Base-by-base conservation (phyloP, 2,329 filamentous ascomycete genomes). In the Stagonosporopsis tanaceti region DNA sequence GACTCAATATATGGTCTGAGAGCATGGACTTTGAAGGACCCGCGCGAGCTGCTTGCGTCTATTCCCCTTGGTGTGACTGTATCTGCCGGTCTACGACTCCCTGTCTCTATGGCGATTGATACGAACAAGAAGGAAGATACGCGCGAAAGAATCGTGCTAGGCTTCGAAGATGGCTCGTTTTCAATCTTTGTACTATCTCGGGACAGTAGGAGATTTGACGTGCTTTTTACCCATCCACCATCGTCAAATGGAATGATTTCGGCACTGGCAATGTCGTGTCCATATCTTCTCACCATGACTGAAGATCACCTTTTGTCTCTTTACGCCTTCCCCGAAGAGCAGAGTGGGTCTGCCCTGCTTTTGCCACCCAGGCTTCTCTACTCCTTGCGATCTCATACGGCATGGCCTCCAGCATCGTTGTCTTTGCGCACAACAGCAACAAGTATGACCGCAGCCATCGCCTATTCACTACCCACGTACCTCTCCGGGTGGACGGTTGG, bases 401-500 rank as follows among this genome's bases (percentile, higher is more conserved):
- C 90, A 1, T 87, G 89, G 69, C 85, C 89, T 2, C 93, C 93
- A 1, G 80, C 96, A 9, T 91, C 92, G 0, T 78, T 97, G n/a
- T 94, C 92, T 0, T 85, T 98, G 35, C 87, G 93, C n/a, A 84
- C 82, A 25, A 86, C 86, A 14, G 73, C 85, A 0, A 79, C 80
- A 3, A 85, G 85, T 11, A 85, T 92, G 17, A 85, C 92, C n/a
- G 90, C 92, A 2, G 93, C 91, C 0, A 90, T 97, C 57, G 93
- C 92, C 1, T 97, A 96, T 73, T 91, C 91, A 0, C 87, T 96
- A 63, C 88, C 89, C 15, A 90, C 90, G 2, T 86, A 88, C 65
- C 82, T 89, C 3, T 87, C 87, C 40, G 93, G 93, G 27, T 97
- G 93, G 91, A 93, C 90, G 7, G 85, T 97, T 15, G 93, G 93